These are phyloP conservation scores for Logfia minima DNA, from an alignment of 129 eudicot species.

Conservation along the genomic window DNA sequence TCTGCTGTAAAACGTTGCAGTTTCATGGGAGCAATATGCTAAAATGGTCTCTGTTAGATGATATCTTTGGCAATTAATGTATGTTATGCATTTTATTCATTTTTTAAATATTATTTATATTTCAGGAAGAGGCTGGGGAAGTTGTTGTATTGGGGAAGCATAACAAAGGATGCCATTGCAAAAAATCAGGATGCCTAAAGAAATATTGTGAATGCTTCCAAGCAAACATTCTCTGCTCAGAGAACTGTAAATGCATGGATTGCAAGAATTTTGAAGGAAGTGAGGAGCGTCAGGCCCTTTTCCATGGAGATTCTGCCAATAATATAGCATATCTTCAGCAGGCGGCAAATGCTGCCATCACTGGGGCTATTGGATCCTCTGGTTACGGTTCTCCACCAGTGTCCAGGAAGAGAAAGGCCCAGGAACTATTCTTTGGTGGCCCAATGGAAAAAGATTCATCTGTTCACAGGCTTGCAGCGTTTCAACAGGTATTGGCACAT, in stretches of 20 bases:
- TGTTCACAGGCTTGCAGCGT: conserved; percentile 25
- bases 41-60: neutral
- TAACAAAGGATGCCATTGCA: conserved; percentile 91
- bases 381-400: conserved; percentile 51
- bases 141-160: conserved; percentile 45
- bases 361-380: conserved; percentile 59
- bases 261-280: conserved; percentile 92
- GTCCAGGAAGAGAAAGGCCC: conserved; percentile 47
- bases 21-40: neutral
- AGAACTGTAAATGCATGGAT: conserved; percentile 83
- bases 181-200: conserved; percentile 88
- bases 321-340: conserved; percentile 46
- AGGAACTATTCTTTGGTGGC: conserved; percentile 43
- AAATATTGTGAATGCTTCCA: conserved; percentile 92
- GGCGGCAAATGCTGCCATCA: conserved; percentile 71
- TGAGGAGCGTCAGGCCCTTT: conserved; percentile 69
- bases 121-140: conserved; percentile 56
- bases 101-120: too few species aligned
- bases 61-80: neutral
- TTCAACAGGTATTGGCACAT: conserved; percentile 40
- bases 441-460: conserved; percentile 30
- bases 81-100: neutral
- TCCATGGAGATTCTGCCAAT: conserved; percentile 40
- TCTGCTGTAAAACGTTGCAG: neutral
- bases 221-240: conserved; percentile 79